These are phyloP conservation scores for Cronartium quercuum DNA, from an alignment of 1,284 basidiomycete species.

Conservation along the genomic window DNA sequence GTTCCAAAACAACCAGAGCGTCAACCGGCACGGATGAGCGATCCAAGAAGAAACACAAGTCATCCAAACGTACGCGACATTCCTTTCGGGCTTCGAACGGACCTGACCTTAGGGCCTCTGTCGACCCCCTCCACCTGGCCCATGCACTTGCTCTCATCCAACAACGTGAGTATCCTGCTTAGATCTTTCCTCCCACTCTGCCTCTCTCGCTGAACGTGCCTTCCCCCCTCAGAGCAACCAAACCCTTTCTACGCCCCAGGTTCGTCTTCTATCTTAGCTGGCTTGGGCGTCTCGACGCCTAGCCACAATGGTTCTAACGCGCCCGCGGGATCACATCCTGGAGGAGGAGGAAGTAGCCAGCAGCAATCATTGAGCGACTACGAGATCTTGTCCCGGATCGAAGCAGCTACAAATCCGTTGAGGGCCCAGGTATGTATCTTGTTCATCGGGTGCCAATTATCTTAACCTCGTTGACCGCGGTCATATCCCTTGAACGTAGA, in stretches of 20 bases:
- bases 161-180: slow-evolving; percentile 5
- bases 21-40: neutral
- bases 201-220: neutral
- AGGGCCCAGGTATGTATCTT: neutral
- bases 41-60: neutral
- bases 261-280: neutral
- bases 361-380: neutral
- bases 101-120: neutral
- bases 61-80: neutral
- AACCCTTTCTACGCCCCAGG: neutral
- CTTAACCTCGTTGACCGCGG: neutral
- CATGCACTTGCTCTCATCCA: slow-evolving; percentile 24
- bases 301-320: neutral
- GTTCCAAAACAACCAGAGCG: neutral
- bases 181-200: neutral
- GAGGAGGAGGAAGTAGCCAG: neutral
- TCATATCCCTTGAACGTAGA: neutral
- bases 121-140: slow-evolving; percentile 26
- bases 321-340: neutral
- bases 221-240: neutral
- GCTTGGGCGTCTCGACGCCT: neutral
- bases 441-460: neutral
- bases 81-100: neutral
- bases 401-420: neutral
- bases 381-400: slow-evolving; percentile 1